Evolutionary conservation across 2,329 filamentous ascomycete genomes (phyloP).

Genomic region (Camillea tinctor): DNA sequence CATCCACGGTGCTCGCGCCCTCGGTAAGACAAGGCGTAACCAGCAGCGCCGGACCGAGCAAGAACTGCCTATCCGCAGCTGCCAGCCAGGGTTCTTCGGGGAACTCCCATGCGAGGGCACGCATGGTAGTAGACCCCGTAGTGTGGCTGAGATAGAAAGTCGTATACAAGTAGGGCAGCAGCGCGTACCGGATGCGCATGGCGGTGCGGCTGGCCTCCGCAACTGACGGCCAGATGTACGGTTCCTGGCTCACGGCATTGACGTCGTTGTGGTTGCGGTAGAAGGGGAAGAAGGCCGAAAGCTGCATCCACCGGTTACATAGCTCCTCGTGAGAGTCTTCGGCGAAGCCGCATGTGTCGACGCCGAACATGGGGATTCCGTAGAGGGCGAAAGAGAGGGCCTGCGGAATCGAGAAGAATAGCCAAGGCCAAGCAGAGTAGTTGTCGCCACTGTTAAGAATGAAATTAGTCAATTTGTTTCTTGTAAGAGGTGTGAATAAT

Average conservation of each 20-base stretch:
- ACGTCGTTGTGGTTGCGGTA: conserved; percentile 74
- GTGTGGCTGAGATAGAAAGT: conserved; percentile 66
- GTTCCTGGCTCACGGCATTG: conserved; percentile 63
- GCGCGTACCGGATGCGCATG: conserved; percentile 68
- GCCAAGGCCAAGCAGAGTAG: conserved; percentile 66
- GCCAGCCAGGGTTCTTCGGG: conserved; percentile 67
- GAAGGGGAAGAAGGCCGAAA: conserved; percentile 74
- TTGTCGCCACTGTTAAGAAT: conserved; percentile 62
- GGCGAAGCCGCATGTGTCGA: conserved; percentile 69
- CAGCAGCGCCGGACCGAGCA: conserved; percentile 65
- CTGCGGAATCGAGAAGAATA: conserved; percentile 76
- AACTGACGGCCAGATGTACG: conserved; percentile 68
- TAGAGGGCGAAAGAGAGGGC: conserved; percentile 73
- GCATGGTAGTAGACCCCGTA: conserved; percentile 68
- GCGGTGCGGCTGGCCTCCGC: conserved; percentile 62
- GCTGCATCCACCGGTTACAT: conserved; percentile 72
- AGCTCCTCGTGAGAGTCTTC: conserved; percentile 67
- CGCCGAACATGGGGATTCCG: conserved; percentile 75
- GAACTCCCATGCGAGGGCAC: conserved; percentile 73
- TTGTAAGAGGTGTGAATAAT: too few species aligned
- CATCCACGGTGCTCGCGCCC: conserved; percentile 59
- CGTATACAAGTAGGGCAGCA: conserved; percentile 77
- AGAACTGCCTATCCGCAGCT: conserved; percentile 67
- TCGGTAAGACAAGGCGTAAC: conserved; percentile 67
- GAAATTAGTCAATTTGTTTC: not conserved